These are phyloP conservation scores for Clarireedia hainanense DNA, from an alignment of 2,329 filamentous ascomycete genomes.

Conservation along the genomic window DNA sequence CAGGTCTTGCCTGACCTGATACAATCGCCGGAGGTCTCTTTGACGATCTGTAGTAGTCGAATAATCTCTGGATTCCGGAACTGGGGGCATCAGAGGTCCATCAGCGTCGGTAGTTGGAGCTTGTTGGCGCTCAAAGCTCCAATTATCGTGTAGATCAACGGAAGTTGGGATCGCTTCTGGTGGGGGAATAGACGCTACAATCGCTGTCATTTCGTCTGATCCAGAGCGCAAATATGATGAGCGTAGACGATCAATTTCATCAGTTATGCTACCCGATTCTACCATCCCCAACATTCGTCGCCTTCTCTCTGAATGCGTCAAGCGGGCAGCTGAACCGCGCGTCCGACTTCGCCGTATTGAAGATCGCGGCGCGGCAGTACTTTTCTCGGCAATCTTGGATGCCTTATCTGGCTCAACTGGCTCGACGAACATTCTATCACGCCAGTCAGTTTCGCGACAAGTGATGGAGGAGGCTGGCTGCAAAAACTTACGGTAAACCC, in stretches of 20 bases:
- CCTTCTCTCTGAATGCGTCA: constrained; percentile 17
- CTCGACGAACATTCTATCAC: constrained; percentile 26
- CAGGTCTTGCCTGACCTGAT: constrained; percentile 16
- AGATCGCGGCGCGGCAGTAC: constrained; percentile 23
- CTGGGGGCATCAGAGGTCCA: constrained; percentile 24
- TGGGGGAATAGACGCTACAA: neutral
- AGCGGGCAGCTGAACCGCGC: constrained; percentile 16
- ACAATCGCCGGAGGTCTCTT: constrained; percentile 16
- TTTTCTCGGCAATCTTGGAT: constrained; percentile 24
- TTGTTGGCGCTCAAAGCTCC: constrained; percentile 18
- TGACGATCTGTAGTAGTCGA: constrained; percentile 7
- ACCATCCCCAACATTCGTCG: constrained; percentile 12
- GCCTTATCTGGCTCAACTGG: constrained; percentile 24
- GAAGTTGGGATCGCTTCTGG: neutral
- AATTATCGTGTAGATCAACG: constrained; percentile 11
- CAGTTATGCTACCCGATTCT: neutral
- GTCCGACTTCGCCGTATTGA: constrained; percentile 25
- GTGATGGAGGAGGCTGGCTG: constrained; percentile 14
- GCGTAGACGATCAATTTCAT: neutral
- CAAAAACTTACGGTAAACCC: constrained; percentile 28
- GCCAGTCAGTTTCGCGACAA: constrained; percentile 15
- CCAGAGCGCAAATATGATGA: neutral
- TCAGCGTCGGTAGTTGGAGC: constrained; percentile 8
- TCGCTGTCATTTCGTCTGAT: neutral
- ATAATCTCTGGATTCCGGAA: constrained; percentile 22